These are phyloP conservation scores for Pseudogymnoascus sp. DNA, from an alignment of 2,329 filamentous ascomycete species.

Conservation along the genomic window DNA sequence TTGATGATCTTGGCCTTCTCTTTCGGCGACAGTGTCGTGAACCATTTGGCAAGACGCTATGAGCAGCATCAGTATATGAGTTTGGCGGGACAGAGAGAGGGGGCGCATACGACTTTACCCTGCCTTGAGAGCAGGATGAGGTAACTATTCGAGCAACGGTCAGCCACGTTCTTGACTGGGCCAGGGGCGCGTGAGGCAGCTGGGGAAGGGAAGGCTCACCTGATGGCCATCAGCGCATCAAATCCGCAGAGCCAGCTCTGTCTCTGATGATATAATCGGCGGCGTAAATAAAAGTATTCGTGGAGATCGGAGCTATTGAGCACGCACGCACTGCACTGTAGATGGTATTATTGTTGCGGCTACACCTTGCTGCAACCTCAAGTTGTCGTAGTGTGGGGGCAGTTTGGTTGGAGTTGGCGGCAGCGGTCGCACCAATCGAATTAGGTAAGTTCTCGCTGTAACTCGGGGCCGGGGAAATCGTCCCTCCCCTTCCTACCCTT, in stretches of 20 bases:
- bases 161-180: not conserved
- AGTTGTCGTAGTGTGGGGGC: slow-evolving; percentile 3
- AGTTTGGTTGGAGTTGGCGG: not conserved
- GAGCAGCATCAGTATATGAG: slow-evolving; percentile 14
- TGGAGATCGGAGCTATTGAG: not conserved
- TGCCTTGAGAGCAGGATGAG: slow-evolving; percentile 94
- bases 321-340: not conserved
- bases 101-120: slow-evolving; percentile 85
- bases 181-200: slow-evolving; percentile 13
- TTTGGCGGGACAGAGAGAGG: slow-evolving; percentile 26
- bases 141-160: slow-evolving; percentile 52
- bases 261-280: slow-evolving; percentile 3
- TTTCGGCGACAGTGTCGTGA: slow-evolving; percentile 91
- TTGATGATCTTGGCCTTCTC: slow-evolving; percentile 99
- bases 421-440: not conserved
- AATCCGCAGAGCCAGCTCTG: slow-evolving; percentile 3
- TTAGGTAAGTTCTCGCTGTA: slow-evolving; percentile 8
- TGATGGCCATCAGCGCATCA: slow-evolving; percentile 38
- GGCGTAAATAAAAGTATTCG: not conserved
- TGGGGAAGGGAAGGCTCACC: slow-evolving; percentile 31
- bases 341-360: slow-evolving; percentile 6
- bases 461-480: not conserved
- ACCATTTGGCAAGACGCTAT: slow-evolving; percentile 98
- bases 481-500: no score
- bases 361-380: not conserved